A percentile compares a stretch with the other conserved stretches of the same genome.
Conservation (phyloP, 2,329 filamentous ascomycete genomes). For the Colletotrichum sp. region DNA sequence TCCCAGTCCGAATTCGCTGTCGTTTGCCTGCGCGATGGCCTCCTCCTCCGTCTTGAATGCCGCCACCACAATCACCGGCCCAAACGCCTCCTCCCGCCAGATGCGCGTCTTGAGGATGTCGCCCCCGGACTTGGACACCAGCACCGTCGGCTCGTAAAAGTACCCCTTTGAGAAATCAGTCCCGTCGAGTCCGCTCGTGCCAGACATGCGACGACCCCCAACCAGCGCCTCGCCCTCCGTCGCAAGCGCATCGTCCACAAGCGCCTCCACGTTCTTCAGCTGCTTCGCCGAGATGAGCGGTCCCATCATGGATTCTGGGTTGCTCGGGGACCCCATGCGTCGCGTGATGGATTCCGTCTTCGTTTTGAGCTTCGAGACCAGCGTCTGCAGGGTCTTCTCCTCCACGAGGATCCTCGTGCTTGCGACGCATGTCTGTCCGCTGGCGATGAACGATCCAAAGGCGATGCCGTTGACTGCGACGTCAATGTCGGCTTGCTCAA, state of each 20-base stretch:
- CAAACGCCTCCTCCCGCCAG: conserved; percentile 83
- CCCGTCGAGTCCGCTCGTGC: conserved; percentile 53
- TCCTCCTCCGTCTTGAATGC: conserved; percentile 78
- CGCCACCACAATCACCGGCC: conserved; percentile 76
- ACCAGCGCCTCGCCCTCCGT: conserved; percentile 42
- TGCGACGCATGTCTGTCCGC: conserved; percentile 67
- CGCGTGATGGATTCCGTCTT: conserved; percentile 62
- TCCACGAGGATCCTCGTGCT: conserved; percentile 79
- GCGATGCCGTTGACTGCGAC: conserved; percentile 74
- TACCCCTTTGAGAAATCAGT: conserved; percentile 64
- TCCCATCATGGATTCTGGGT: conserved; percentile 66
- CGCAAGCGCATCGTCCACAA: conserved; percentile 68
- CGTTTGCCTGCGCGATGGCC: conserved; percentile 73
- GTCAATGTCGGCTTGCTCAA: conserved; percentile 67
- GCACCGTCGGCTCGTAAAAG: conserved; percentile 82
- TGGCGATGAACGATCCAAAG: conserved; percentile 60
- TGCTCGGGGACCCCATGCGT: conserved; percentile 62
- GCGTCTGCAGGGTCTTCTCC: conserved; percentile 67
- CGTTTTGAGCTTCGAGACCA: conserved; percentile 67
- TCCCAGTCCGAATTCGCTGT: conserved; percentile 77
- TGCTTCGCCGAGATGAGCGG: conserved; percentile 66
- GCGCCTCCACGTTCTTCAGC: conserved; percentile 70
- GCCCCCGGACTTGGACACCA: conserved; percentile 56
- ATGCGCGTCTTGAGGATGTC: conserved; percentile 74
- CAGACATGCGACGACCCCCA: conserved; percentile 55